A percentile compares a stretch with the other conserved stretches of the same genome.
Conservation (phyloP, 768 basidiomycete species). For the Russula olivacea region DNA sequence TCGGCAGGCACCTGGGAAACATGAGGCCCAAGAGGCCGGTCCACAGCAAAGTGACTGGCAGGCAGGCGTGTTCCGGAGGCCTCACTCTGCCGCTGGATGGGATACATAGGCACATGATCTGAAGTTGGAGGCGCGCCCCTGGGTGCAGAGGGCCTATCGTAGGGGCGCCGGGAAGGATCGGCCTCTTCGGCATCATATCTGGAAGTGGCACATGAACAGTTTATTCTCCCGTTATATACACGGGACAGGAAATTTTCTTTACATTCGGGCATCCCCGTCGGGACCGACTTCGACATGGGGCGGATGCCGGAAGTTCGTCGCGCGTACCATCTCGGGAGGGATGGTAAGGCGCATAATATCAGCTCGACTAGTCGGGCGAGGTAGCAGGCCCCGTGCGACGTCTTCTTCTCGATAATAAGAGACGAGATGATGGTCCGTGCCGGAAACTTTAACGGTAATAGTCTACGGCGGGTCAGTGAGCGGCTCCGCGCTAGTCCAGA, state of each 20-base stretch:
- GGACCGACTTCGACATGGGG: constrained; percentile 70
- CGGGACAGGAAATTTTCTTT: constrained; percentile 28
- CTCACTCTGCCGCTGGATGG: constrained; percentile 15
- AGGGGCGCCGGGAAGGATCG: constrained; percentile 23
- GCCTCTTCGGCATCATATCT: constrained; percentile 27
- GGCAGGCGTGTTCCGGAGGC: constrained; percentile 2
- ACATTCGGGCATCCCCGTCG: constrained; percentile 66
- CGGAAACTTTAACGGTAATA: constrained; percentile 77
- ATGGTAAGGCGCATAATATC: constrained; percentile 72
- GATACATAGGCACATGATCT: constrained; percentile 11
- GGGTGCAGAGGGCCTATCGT: constrained; percentile 16
- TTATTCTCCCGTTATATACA: not conserved
- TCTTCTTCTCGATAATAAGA: constrained; percentile 82
- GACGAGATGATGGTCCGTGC: constrained; percentile 75
- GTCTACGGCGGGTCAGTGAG: constrained; percentile 43
- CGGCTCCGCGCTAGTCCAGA: constrained; percentile 5
- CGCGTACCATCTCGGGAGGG: constrained; percentile 69
- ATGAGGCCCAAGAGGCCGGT: constrained; percentile 1
- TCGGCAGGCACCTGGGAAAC: constrained; percentile 7
- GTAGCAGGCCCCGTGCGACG: constrained; percentile 59
- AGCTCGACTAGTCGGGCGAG: constrained; percentile 60
- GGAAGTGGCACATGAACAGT: constrained; percentile 11
- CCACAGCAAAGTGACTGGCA: not conserved
- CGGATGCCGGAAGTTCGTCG: constrained; percentile 78
- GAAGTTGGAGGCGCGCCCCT: constrained; percentile 7